Percentiles rank a stretch among this genome's conserved stretches.
phyloP scores from a whole-genome alignment of 2,329 filamentous ascomycete genomes.

The Penicillium sp. region DNA sequence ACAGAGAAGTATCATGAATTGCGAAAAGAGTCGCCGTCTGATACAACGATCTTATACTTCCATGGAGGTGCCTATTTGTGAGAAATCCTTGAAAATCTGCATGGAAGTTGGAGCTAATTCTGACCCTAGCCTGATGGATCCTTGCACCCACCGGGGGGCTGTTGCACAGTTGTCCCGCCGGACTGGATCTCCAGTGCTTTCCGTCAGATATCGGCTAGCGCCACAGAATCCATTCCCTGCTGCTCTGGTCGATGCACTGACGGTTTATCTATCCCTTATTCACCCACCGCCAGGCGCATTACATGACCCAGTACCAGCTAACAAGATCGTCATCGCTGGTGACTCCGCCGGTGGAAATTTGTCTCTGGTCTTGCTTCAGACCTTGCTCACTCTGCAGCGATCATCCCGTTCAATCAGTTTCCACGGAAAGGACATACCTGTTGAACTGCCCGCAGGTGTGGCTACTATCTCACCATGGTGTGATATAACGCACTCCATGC shows the following conservation, averaged over 20 bases:
- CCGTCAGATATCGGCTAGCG: slow-evolving; percentile 52
- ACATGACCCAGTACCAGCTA: slow-evolving; percentile 47
- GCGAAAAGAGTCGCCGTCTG: slow-evolving; percentile 43
- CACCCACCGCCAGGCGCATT: slow-evolving; percentile 48
- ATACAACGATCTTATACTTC: slow-evolving; percentile 51
- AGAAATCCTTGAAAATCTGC: slow-evolving; percentile 13
- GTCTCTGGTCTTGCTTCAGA: slow-evolving; percentile 45
- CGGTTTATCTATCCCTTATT: slow-evolving; percentile 53
- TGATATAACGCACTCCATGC: slow-evolving; percentile 48
- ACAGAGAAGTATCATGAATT: slow-evolving; percentile 47
- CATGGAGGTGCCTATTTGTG: slow-evolving; percentile 54
- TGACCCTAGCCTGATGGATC: slow-evolving; percentile 46
- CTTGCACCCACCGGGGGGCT: slow-evolving; percentile 45
- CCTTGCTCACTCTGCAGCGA: slow-evolving; percentile 47
- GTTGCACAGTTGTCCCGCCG: slow-evolving; percentile 44
- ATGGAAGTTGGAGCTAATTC: neutral
- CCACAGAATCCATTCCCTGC: slow-evolving; percentile 54
- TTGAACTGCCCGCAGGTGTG: slow-evolving; percentile 48
- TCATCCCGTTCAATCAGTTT: slow-evolving; percentile 41
- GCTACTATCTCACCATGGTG: slow-evolving; percentile 47
- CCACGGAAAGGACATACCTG: slow-evolving; percentile 43
- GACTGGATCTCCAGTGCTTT: slow-evolving; percentile 46
- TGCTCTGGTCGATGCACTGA: slow-evolving; percentile 51
- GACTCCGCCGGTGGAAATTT: slow-evolving; percentile 54
- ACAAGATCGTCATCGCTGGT: slow-evolving; percentile 51